These are phyloP conservation scores for Lactarius pseudohatsudake DNA, from an alignment of 768 basidiomycete species.

Conservation along the genomic window DNA sequence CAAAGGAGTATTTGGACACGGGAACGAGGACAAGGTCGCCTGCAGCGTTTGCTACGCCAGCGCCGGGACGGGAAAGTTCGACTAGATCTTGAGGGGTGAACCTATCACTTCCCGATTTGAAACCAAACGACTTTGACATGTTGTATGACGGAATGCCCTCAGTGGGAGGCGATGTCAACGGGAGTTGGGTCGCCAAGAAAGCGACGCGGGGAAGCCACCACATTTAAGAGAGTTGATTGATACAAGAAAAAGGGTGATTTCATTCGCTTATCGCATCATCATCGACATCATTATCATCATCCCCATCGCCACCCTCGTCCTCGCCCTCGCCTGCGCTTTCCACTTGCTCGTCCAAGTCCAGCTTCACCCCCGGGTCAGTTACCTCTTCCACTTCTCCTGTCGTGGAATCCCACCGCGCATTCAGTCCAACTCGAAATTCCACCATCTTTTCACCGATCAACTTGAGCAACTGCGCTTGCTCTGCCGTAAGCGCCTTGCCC, in stretches of 20 bases:
- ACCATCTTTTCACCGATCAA: constrained; percentile 90
- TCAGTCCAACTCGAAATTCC: constrained; percentile 69
- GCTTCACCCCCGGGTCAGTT: constrained; percentile 44
- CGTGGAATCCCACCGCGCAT: constrained; percentile 69
- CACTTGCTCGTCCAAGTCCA: constrained; percentile 36
- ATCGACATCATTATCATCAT: constrained; percentile 35
- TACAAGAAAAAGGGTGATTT: not conserved
- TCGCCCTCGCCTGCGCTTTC: constrained; percentile 42
- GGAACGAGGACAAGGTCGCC: constrained; percentile 71
- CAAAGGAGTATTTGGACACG: constrained; percentile 66
- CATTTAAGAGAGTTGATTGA: constrained; percentile 15
- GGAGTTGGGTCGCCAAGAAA: constrained; percentile 55
- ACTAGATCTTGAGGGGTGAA: constrained; percentile 75
- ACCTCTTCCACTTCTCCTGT: constrained; percentile 64
- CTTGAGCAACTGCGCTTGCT: constrained; percentile 93
- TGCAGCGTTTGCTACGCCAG: constrained; percentile 60
- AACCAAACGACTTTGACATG: constrained; percentile 46
- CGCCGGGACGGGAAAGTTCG: constrained; percentile 63
- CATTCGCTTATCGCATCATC: constrained; percentile 56
- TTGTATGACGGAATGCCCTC: constrained; percentile 31
- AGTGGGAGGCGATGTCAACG: constrained; percentile 37
- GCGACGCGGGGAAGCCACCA: constrained; percentile 55
- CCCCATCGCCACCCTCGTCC: constrained; percentile 39
- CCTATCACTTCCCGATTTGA: constrained; percentile 57
- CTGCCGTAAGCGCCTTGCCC: constrained; percentile 74